Evolutionary conservation across 495 filamentous ascomycete species (phyloP).

Genomic region (Aspergillus baeticus): DNA sequence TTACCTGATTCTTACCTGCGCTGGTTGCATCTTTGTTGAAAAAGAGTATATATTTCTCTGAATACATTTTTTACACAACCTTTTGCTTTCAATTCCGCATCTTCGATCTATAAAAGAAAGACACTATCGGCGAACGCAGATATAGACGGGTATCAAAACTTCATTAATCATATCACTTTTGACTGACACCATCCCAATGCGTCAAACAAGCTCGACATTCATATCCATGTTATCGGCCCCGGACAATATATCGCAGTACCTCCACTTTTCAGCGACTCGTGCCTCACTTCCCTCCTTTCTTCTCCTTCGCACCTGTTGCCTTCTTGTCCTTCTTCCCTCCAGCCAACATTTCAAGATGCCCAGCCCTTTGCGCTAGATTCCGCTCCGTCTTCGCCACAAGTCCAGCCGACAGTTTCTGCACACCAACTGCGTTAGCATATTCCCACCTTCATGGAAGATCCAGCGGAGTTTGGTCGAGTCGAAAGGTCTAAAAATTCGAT

Average conservation of each 20-base stretch:
- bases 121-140: no score
- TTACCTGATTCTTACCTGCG: conserved; percentile 11
- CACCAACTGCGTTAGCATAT: neutral
- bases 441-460: no score
- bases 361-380: conserved; percentile 64
- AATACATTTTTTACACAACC: conserved; percentile 2
- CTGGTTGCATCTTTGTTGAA: conserved; percentile 8
- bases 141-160: neutral
- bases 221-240: neutral
- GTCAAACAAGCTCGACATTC: neutral
- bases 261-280: conserved; percentile 5
- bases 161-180: conserved; percentile 21
- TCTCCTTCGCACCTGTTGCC: conserved; percentile 24
- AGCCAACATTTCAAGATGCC: conserved; percentile 69
- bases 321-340: conserved; percentile 61
- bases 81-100: no score
- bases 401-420: conserved; percentile 62
- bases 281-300: neutral
- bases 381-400: conserved; percentile 65
- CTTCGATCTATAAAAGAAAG: no score
- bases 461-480: no score
- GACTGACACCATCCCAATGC: neutral
- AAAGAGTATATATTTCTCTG: conserved; percentile 2
- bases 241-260: neutral
- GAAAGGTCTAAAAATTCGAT: no score